Percentiles rank a stretch among this genome's conserved stretches.
Conservation (phyloP, 2,329 filamentous ascomycete species). For the Cryphonectria nitschkei region DNA sequence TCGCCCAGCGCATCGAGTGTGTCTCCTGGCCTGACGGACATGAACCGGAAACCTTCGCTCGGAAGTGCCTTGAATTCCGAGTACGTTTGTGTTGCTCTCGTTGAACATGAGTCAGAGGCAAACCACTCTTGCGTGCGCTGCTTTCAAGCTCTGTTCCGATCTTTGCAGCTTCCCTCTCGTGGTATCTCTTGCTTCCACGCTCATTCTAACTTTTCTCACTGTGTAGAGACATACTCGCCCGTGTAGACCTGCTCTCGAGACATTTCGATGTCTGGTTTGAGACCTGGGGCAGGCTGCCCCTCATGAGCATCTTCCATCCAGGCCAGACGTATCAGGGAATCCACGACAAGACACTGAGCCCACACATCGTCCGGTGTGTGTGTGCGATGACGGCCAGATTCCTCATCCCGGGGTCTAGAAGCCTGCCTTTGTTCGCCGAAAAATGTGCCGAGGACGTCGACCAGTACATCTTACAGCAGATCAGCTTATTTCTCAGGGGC, state of each 20-base stretch:
- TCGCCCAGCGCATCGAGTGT: constrained; percentile 12
- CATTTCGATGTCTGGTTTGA: constrained; percentile 47
- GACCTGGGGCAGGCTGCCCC: constrained; percentile 44
- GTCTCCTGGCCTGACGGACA: constrained; percentile 17
- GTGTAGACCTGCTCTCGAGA: constrained; percentile 41
- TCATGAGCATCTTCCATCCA: constrained; percentile 45
- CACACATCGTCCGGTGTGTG: constrained; percentile 43
- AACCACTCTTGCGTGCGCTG: neutral
- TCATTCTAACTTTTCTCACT: neutral
- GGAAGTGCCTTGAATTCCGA: constrained; percentile 13
- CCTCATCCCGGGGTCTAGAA: constrained; percentile 39
- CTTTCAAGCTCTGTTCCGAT: neutral
- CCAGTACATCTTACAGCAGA: constrained; percentile 44
- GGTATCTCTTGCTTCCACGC: neutral
- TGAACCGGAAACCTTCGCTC: constrained; percentile 7
- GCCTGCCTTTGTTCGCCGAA: constrained; percentile 40
- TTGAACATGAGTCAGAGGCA: neutral
- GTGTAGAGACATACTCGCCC: constrained; percentile 38
- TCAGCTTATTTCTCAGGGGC: constrained; percentile 42
- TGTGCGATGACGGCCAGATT: constrained; percentile 44
- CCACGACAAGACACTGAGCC: constrained; percentile 41
- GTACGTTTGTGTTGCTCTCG: constrained; percentile 15
- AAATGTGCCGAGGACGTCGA: constrained; percentile 46
- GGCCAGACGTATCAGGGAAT: constrained; percentile 41
- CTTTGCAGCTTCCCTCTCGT: neutral